Base-by-base conservation (phyloP, 2,329 filamentous ascomycete species). In the Pseudocercospora crystallina region DNA sequence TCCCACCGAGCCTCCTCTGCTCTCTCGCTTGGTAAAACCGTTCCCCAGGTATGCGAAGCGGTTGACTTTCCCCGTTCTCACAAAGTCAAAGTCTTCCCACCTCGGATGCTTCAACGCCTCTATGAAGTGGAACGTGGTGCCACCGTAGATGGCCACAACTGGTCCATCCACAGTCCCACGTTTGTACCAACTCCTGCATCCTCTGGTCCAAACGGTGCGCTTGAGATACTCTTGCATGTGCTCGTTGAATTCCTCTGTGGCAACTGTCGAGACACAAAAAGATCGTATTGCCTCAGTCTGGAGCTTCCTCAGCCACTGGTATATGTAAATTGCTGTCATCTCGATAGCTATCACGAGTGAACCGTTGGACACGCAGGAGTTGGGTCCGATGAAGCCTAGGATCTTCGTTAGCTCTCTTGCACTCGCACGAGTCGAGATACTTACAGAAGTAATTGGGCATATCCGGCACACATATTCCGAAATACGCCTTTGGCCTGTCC, bases 161-260 rank as follows among this genome's bases (percentile, higher is more conserved):
- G 34, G 47, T 2, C 76, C 75, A 39, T 76, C 70, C 3, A 69
- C 61, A 1, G 61, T 68, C 32, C 70, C 69, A 29, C 71, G 69
- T 61, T 78, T 76, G 61, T 82, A 82, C 79, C 79, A 82, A 46
- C 74, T 77, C 52, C 73, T 73, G 62, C 79, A 82, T 9, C 67
- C 62, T 35, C 75, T 76, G 5, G 70, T 65, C 61, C 77, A 80
- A 2, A 80, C 76, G 0, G 75, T 78, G 3, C 69, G 61, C 56
- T 73, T 69, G 61, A 80, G 77, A 57, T 79, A 77, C 43, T 72
- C 70, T 34, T 73, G 69, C 31, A 73, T 71, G 60, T 76, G 80
- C 17, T 67, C 69, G 36, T 67, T 68, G 58, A 78, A 80, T 51
- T 79, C 76, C 15, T 71, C 63, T 20, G 79, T 72, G 12, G 73